Conservation (phyloP, 306 rosid species). For the Malus domestica region ASM211411v1 NC_041794.1:30036001-30036500, state of each 20-base stretch:
- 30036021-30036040: background rate
- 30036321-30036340: background rate
- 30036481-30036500: slow-evolving; percentile 33
- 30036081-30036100: background rate
- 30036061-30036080: background rate
- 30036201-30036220: background rate
- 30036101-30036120: background rate
- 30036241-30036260: background rate
- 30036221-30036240: background rate
- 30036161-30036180: background rate
- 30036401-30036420: slow-evolving; percentile 32
- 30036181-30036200: background rate
- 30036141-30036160: background rate
- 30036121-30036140: background rate
- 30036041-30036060: background rate
- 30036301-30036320: background rate
- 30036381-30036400: slow-evolving; percentile 4
- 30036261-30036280: background rate
- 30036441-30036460: slow-evolving; percentile 30
- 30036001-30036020: slow-evolving; percentile 31
- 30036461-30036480: slow-evolving; percentile 14
- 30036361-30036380: background rate
- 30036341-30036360: background rate
- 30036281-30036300: background rate
- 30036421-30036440: slow-evolving; percentile 52